Percentiles rank a stretch among this genome's conserved stretches.
Evolutionary conservation across 768 basidiomycete species (phyloP).

Genomic region (Sutorius australiensis): DNA sequence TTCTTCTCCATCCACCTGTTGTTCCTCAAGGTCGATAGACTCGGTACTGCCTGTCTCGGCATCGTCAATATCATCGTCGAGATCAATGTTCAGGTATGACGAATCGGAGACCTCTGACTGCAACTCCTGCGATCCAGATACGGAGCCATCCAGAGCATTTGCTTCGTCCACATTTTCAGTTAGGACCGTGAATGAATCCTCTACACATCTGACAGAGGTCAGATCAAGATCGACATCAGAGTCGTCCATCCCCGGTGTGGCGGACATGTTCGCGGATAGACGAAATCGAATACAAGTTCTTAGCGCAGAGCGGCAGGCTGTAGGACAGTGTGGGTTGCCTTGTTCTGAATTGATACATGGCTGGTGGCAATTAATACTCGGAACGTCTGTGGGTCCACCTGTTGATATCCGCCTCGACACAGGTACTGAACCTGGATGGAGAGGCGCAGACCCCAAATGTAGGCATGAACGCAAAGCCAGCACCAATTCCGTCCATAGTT

Average conservation of each 20-base stretch:
- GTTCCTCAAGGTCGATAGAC: constrained; percentile 15
- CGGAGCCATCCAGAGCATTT: background rate
- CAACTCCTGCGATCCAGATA: constrained; percentile 4
- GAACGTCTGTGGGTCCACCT: constrained; percentile 16
- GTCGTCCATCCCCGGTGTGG: constrained; percentile 12
- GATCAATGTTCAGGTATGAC: constrained; percentile 19
- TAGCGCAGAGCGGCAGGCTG: background rate
- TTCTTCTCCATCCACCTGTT: constrained; percentile 1
- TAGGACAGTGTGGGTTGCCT: background rate
- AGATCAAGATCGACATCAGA: constrained; percentile 7
- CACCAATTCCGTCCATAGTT: constrained; percentile 9
- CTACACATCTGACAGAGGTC: background rate
- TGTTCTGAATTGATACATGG: background rate
- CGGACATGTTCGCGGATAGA: constrained; percentile 9
- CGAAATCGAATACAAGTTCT: background rate
- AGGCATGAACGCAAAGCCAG: constrained; percentile 21
- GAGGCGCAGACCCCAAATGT: constrained; percentile 15
- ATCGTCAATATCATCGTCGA: constrained; percentile 12
- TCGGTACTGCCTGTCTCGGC: constrained; percentile 11
- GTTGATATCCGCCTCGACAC: constrained; percentile 1
- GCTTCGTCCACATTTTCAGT: constrained; percentile 2
- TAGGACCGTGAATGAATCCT: constrained; percentile 12
- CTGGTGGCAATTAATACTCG: constrained; percentile 5
- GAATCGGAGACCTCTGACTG: constrained; percentile 17
- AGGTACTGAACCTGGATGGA: background rate